Evolutionary conservation across 257 asterid species (phyloP).

Genomic region (Striga asiatica): DNA sequence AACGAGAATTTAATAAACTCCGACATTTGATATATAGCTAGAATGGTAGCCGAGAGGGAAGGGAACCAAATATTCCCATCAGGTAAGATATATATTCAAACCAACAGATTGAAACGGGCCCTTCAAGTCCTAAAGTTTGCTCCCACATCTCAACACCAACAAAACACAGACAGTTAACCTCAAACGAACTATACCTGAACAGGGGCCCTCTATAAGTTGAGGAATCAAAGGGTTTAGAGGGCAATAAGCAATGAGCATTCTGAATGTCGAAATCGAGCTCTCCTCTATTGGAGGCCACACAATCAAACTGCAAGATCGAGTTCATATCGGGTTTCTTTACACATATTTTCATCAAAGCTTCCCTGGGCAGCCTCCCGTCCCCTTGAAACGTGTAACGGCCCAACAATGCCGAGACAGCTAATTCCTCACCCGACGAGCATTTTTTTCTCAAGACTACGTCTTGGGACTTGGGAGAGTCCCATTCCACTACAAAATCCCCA

Average conservation of each 20-base stretch:
- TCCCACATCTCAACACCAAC: too few species aligned
- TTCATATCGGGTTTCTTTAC: slow-evolving; percentile 67
- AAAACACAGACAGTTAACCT: too few species aligned
- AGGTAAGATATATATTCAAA: too few species aligned
- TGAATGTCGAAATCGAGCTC: slow-evolving; percentile 38
- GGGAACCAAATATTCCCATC: too few species aligned
- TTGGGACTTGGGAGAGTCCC: slow-evolving; percentile 56
- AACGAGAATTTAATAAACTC: too few species aligned
- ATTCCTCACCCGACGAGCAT: slow-evolving; percentile 66
- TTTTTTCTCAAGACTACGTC: slow-evolving; percentile 66
- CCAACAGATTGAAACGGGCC: too few species aligned
- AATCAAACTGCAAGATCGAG: slow-evolving; percentile 79
- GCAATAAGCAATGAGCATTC: slow-evolving; percentile 40
- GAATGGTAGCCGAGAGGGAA: too few species aligned
- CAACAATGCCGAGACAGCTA: slow-evolving; percentile 70
- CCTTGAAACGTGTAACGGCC: slow-evolving; percentile 29
- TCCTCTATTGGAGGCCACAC: slow-evolving; percentile 41
- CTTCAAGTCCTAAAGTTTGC: too few species aligned
- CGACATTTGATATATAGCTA: too few species aligned
- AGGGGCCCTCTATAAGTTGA: slow-evolving; percentile 46
- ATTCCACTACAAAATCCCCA: slow-evolving; percentile 64
- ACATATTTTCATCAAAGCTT: slow-evolving; percentile 72
- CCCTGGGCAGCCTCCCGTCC: slow-evolving; percentile 32
- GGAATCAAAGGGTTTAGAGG: slow-evolving; percentile 31
- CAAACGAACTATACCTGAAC: slow-evolving; percentile 78